phyloP scores from a whole-genome alignment of 352 stramenopile species.

The Globisporangium echinulatum region DNA sequence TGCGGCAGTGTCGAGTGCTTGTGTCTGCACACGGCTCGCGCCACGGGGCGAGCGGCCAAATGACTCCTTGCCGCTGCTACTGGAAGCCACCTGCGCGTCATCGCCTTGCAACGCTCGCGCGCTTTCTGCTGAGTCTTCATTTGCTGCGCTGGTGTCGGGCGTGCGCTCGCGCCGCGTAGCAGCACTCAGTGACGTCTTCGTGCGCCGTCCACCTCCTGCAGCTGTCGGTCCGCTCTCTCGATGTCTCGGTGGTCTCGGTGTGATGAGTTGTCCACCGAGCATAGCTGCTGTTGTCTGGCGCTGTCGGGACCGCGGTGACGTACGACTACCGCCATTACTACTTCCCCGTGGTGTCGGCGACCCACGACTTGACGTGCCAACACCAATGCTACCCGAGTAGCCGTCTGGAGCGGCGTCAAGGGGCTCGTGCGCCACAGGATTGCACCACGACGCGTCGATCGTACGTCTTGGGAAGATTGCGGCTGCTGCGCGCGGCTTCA shows the following conservation, averaged over 20 bases:
- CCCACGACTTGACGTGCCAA: too few species aligned
- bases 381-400: background rate
- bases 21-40: background rate
- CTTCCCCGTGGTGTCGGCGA: conserved; percentile 1
- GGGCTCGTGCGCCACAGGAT: conserved; percentile 37
- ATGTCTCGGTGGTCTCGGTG: conserved; percentile 4
- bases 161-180: background rate
- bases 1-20: background rate
- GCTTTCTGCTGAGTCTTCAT: too few species aligned
- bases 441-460: conserved; percentile 70
- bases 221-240: background rate
- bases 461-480: conserved; percentile 52
- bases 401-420: background rate
- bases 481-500: conserved; percentile 40
- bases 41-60: conserved; percentile 1
- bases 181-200: background rate
- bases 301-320: background rate
- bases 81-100: background rate
- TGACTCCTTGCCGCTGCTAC: conserved; percentile 7
- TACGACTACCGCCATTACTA: background rate
- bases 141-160: background rate
- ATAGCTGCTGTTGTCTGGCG: background rate
- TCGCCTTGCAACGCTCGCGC: background rate
- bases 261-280: background rate
- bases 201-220: background rate